Evolutionary conservation across 495 filamentous ascomycete genomes (phyloP).

Genomic region (Penicillium bovifimosum): DNA sequence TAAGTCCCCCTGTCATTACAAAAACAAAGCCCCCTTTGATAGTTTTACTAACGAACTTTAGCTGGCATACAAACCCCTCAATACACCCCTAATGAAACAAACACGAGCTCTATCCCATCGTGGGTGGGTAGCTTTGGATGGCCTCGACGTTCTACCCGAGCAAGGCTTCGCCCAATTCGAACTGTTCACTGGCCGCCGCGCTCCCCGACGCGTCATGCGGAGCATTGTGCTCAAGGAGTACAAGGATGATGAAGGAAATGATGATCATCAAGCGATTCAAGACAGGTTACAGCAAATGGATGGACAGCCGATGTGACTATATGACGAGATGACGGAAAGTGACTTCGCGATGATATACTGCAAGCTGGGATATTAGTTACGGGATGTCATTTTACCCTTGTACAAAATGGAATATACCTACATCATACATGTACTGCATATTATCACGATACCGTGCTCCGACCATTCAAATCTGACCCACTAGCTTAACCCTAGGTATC

Average conservation of each 20-base stretch:
- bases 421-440: too few relatives aligned
- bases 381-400: too few relatives aligned
- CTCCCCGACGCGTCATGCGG: conserved; percentile 64
- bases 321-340: too few relatives aligned
- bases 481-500: too few relatives aligned
- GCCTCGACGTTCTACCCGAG: conserved; percentile 69
- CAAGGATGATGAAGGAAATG: conserved; percentile 33
- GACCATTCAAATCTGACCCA: too few relatives aligned
- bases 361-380: too few relatives aligned
- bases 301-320: conserved; percentile 36
- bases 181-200: conserved; percentile 69
- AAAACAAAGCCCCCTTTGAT: too few relatives aligned
- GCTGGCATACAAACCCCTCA: conserved; percentile 67
- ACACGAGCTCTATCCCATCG: conserved; percentile 50
- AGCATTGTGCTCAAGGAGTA: conserved; percentile 39
- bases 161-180: conserved; percentile 81
- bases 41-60: conserved; percentile 13
- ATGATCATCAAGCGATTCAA: conserved; percentile 30
- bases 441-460: too few relatives aligned
- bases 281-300: conserved; percentile 34
- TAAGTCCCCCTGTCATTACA: conserved; percentile 24
- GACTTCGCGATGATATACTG: too few relatives aligned
- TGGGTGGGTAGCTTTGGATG: conserved; percentile 70
- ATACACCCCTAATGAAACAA: conserved; percentile 66
- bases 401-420: too few relatives aligned